Conservation (phyloP, 2,329 filamentous ascomycete species). For the Beauveria pseudobassiana region DNA sequence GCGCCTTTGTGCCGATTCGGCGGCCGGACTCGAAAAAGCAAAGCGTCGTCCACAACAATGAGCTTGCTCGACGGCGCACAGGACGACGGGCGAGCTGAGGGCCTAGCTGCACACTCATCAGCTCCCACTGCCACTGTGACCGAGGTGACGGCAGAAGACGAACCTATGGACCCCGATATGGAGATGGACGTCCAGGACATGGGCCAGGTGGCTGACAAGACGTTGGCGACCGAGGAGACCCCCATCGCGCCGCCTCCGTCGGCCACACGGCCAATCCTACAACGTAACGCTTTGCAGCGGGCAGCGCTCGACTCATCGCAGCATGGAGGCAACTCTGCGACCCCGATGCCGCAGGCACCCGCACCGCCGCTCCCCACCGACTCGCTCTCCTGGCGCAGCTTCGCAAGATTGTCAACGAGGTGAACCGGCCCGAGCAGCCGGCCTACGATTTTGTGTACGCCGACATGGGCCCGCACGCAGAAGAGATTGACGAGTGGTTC, state of each 20-base stretch:
- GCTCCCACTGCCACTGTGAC: background rate
- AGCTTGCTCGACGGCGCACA: background rate
- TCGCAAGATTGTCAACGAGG: conserved; percentile 64
- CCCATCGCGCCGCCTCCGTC: conserved; percentile 25
- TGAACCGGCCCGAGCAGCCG: conserved; percentile 59
- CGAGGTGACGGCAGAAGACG: background rate
- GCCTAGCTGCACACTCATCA: background rate
- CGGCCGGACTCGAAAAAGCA: background rate
- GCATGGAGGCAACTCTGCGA: conserved; percentile 16
- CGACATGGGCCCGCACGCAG: conserved; percentile 65
- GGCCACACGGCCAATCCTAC: conserved; percentile 19
- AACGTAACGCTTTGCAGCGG: conserved; percentile 23
- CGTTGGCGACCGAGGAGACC: conserved; percentile 29
- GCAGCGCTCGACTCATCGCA: conserved; percentile 15
- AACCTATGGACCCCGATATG: background rate
- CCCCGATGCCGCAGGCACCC: conserved; percentile 18
- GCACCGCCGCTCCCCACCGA: conserved; percentile 45
- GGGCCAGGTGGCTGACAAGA: conserved; percentile 26
- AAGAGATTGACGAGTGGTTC: conserved; percentile 98
- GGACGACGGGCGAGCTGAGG: background rate
- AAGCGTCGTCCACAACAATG: background rate
- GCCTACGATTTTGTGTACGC: conserved; percentile 82
- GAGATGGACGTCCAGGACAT: conserved; percentile 22
- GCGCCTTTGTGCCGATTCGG: background rate
- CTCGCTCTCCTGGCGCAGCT: conserved; percentile 72